Evolutionary conservation across 2,329 filamentous ascomycete species (phyloP), one percentile per base, ranked within the genome.

Genomic region (Aspergillus pseudoviridinutans): DNA sequence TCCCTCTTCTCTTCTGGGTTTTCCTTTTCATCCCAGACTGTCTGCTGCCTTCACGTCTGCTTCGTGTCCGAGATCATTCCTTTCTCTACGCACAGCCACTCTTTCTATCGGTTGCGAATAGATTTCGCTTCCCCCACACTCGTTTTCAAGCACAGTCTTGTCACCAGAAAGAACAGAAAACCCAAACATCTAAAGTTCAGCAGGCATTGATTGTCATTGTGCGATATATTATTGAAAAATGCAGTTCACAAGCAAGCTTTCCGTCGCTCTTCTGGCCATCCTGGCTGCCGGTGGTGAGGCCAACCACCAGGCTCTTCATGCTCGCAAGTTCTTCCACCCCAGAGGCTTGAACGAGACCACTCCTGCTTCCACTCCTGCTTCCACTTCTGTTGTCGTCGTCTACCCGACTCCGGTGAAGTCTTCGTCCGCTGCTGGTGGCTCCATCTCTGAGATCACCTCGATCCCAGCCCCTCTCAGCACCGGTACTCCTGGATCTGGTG

Each of bases 261-360:
- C 72, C 46, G 46, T 75, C 54, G 70, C 67, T 56, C 63, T 75
- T 50, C 62, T 75, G 53, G 71, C 70, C 27, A 68, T 69, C 51
- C 63, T 76, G 54, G 74, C 71, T 55, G 67, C 72, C 38, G 53
- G 72, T 38, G 66, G 67, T 50, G 68, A 75, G 57, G 74, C 75
- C 52, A 65, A 62, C 44, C 63, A 64, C 54, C 64, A 71, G 44
- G 64, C 58, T 50, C 61, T 65, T 27, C 65, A 65, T 38, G 65
- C 64, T 51, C 69, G 66, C 58, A 66, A 62, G 41, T 57, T 63
- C 46, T 53, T 66, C 55, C 58, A 69, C 29, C 56, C 60, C 47
- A 63, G 64, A 52, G 56, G 56, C 51, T 50, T 58, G 55, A 60
- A 57, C 62, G 27, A 42, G 42, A 50, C 58, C 42, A 38, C 59